Base-by-base conservation (phyloP, 306 rosid genomes). In the Comarum palustre region DNA sequence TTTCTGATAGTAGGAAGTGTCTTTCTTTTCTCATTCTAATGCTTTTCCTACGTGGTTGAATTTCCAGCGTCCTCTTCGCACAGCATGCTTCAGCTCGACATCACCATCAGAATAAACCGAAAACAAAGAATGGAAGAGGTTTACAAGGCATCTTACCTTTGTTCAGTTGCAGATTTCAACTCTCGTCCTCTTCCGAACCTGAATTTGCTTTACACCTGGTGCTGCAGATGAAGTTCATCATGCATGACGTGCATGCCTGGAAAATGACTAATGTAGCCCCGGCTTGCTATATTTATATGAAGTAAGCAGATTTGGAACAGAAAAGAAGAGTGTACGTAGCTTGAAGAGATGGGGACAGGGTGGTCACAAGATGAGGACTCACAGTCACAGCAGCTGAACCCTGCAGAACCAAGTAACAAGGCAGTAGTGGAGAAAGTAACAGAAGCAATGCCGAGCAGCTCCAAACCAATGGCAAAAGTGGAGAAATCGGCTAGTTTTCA, bases 291-390 rank as follows among this genome's bases (percentile, higher is more conserved):
- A 45, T n/a, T n/a, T 41, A 57, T 16, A 71, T 41, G 39, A 54
- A 2, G 39, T 8, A 25, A 72, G 31, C n/a, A 17, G 50, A n/a
- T 39, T n/a, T 54, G 50, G 6, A 62, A 52, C 58, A 4, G 41
- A 61, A 41, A 19, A 62, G 58, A 36, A 70, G n/a, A 5, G 38
- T 34, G 11, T 20, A 3, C 27, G 27, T 52, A 42, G 5, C 24
- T 61, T 4, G 52, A 41, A 55, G 51, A 78, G 19, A 83, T 83
- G 87, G 87, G 87, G 3, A 2, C 29, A 1, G 41, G 67, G 19
- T 57, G 54, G 73, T 83, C 86, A 59, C 66, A 68, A 75, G 76
- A 59, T 24, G 73, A 67, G 59, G 78, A 38, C 59, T 42, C 75
- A 8, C 73, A 67, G 70, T 3, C 60, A 2, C 71, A 60, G n/a